Evolutionary conservation across 2,329 filamentous ascomycete species (phyloP).

Genomic region (Triangularia setosa): DNA sequence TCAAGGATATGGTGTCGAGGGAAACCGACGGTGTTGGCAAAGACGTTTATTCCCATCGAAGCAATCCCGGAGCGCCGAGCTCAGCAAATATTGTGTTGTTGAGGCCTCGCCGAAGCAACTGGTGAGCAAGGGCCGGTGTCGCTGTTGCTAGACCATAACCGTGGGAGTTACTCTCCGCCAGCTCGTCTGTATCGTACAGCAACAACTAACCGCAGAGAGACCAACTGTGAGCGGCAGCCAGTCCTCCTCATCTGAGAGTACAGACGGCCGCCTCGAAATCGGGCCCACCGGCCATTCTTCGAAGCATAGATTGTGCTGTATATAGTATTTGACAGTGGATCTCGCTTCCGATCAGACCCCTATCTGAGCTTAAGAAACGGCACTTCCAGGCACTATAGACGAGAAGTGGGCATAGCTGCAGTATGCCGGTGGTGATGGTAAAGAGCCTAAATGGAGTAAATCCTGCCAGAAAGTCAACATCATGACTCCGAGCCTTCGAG

Average conservation of each 20-base stretch:
- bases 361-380: constrained; percentile 4
- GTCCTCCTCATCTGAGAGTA: background rate
- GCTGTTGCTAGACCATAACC: too few relatives aligned
- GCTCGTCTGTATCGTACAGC: background rate
- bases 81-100: background rate
- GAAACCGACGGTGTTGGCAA: background rate
- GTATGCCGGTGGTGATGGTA: constrained; percentile 3
- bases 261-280: background rate
- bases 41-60: background rate
- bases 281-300: background rate
- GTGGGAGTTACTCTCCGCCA: too few relatives aligned
- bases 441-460: constrained; percentile 16
- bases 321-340: background rate
- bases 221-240: background rate
- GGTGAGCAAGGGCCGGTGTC: too few relatives aligned
- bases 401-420: background rate
- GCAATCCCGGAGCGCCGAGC: background rate
- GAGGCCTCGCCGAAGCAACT: background rate
- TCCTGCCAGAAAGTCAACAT: constrained; percentile 5
- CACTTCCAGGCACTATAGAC: background rate
- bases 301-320: background rate
- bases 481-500: background rate
- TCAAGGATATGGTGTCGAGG: background rate
- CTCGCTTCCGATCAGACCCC: background rate
- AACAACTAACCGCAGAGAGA: background rate